Conservation (phyloP, 2,329 filamentous ascomycete genomes). For the Exophiala lecanii-corni region DNA sequence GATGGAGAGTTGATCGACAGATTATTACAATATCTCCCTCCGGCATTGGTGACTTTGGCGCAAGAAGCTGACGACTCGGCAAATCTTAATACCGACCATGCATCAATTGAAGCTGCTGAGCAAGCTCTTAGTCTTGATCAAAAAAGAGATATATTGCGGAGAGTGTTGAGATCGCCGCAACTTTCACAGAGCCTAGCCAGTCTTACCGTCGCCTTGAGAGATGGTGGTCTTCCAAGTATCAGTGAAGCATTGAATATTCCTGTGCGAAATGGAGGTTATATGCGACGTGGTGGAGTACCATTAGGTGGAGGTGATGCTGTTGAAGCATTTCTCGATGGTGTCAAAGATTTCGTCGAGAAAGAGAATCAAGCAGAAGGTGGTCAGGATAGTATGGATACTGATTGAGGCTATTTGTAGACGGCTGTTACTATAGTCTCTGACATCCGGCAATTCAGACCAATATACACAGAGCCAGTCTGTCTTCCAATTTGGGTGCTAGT, state of each 20-base stretch:
- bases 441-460: too few species aligned
- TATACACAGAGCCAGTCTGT: too few species aligned
- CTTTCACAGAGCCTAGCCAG: conserved; percentile 81
- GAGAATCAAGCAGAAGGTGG: conserved; percentile 27
- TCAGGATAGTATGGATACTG: conserved; percentile 41
- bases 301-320: conserved; percentile 84
- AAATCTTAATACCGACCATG: conserved; percentile 62
- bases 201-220: conserved; percentile 79
- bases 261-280: conserved; percentile 78
- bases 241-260: conserved; percentile 78
- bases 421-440: conserved; percentile 2
- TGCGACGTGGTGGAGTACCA: conserved; percentile 73
- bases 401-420: too few species aligned
- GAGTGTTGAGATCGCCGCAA: conserved; percentile 83
- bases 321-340: conserved; percentile 83
- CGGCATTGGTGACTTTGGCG: conserved; percentile 70
- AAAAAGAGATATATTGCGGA: conserved; percentile 75
- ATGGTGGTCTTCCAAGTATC: conserved; percentile 85
- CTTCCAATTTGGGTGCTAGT: too few species aligned
- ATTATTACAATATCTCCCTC: conserved; percentile 73
- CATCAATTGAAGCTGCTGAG: conserved; percentile 67
- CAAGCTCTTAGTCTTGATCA: conserved; percentile 67
- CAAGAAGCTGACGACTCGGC: conserved; percentile 60
- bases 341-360: conserved; percentile 68
- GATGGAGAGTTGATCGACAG: conserved; percentile 63